Evolutionary conservation across 768 basidiomycete species (phyloP), one percentile per base, ranked within the genome.

Genomic region (Suillus weaverae): DNA sequence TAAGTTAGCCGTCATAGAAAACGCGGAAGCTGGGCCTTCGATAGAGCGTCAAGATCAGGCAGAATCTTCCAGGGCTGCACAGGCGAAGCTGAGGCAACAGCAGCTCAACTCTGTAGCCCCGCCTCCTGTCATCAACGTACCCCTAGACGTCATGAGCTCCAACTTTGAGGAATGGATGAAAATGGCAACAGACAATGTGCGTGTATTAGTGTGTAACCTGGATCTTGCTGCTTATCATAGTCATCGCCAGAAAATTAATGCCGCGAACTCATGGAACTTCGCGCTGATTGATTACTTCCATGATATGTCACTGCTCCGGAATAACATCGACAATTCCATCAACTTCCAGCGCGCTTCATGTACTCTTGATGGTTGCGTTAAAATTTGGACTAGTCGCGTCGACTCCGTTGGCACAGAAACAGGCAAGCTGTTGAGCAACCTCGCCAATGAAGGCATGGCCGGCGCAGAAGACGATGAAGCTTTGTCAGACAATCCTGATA

Each of bases 81-180:
- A 73, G 2, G 79, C 80, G 18, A 86, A 84, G 69, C 85, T 85
- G 76, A 89, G 88, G 59, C 81, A 81, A 68, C 80, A 87, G 60
- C 84, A 87, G 55, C 80, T 90, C 44, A 85, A 83, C 65, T 84
- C 88, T 32, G 85, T 89, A 3, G 83, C 84, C 43, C 80, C 81
- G 43, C 81, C 86, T 9, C 86, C 86, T 3, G 73, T 73, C 39
- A 85, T 88, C 33, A 83, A 88, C 50, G 85, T 89, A 22, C 83
- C 90, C 0, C 78, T 89, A 68, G 92, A 96, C 68, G 85, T 95
- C n/a, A 92, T 93, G 86, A 93, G 84, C 77, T 90, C 89, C 44
- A 97, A 95, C 70, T 97, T 90, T 72, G 97, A 99, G 75, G 95
- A 99, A 77, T 99, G 97, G 97, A 99, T 99, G 97, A 99, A 99